Evolutionary conservation across 441 rosid genomes (phyloP), one percentile per base, ranked within the genome.

Genomic region (Dalechampia spathulata): DNA sequence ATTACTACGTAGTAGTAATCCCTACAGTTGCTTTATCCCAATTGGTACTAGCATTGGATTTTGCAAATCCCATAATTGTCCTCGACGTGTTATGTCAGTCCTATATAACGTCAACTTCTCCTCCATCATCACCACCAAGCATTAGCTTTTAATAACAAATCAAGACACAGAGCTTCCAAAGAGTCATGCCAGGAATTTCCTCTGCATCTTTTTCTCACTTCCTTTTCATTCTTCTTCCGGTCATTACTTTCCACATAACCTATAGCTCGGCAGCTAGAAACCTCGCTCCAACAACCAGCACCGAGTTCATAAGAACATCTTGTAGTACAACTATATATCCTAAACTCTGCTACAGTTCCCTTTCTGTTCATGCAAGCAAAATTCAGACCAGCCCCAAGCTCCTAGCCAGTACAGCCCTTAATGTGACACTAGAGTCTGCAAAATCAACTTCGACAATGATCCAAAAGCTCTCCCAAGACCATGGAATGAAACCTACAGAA

Each of bases 361-460:
- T 90, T 49, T 71, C 78, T 0, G 60, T 52, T 32, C 86, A 77
- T 3, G 82, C 95, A 2, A 63, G 32, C 60, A 57, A 57, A 41
- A 83, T 87, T 75, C 85, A 78, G 58, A 76, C 71, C 22, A 86
- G 85, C 79, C 93, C 90, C 5, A 72, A 73, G 70, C 74, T 80
- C 63, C 82, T 90, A 12, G 82, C 84, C 63, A 67, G 68, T 46
- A 71, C 83, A 16, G 87, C 97, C 52, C 79, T 90, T n/a, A 63
- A 78, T 49, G 86, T 83, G 49, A 80, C 89, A 26, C 56, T 86
- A 30, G 53, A 73, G 7, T 58, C 77, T 1, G 76, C 85, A 26
- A 82, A 70, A 55, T 63, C 80, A 32, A 75, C 85, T 0, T 74
- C 82, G 7, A 34, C 37, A n/a, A 34, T 54, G 69, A 76, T 86